Base-by-base conservation (phyloP, 305 asterid genomes). In the Salvia sclarea region DNA sequence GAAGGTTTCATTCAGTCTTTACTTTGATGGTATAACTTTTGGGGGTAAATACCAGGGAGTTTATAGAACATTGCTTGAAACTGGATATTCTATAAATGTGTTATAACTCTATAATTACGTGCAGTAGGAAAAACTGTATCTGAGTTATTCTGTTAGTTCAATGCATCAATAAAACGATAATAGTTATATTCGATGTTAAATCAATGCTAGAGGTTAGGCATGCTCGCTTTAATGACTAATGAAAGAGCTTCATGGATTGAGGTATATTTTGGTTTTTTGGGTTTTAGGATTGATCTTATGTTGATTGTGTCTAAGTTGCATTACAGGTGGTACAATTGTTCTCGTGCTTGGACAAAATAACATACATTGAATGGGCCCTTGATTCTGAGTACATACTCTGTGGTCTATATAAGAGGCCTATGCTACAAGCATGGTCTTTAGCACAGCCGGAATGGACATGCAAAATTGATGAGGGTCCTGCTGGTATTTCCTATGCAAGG, bases 381-480 rank as follows among this genome's bases (percentile, higher is more conserved):
- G 99, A 94, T 84, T 94, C 99, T 4, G 95, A 91, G 59, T 94
- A 91, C 74, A 86, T 94, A 74, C 96, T 94, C 7, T 94, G 98
- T 78, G 99, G 96, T 67, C 87, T 94, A 48, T 82, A 79, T 66
- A 94, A 86, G 87, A 91, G 82, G 77, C 98, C 98, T 21, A 86
- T 94, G 96, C 82, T 94, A 79, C 99, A 94, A 79, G 99, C 96
- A 16, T 94, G 99, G 99, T 91, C 98, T 25, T 78, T 94, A 84
- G 76, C 86, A 6, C 98, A 94, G 68, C 99, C 98, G 0, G 99
- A 94, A 41, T 94, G 99, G 98, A 94, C 98, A 24, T 91, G 99
- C 76, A 94, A 94, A 76, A 91, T 91, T 78, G 98, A 94, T 52
- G 99, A 94, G 83, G 99, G 98, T 3, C 85, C 90, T 31, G 99